These are phyloP conservation scores for Aspergillus sclerotioniger DNA, from an alignment of 495 filamentous ascomycete species.

Conservation along the genomic window DNA sequence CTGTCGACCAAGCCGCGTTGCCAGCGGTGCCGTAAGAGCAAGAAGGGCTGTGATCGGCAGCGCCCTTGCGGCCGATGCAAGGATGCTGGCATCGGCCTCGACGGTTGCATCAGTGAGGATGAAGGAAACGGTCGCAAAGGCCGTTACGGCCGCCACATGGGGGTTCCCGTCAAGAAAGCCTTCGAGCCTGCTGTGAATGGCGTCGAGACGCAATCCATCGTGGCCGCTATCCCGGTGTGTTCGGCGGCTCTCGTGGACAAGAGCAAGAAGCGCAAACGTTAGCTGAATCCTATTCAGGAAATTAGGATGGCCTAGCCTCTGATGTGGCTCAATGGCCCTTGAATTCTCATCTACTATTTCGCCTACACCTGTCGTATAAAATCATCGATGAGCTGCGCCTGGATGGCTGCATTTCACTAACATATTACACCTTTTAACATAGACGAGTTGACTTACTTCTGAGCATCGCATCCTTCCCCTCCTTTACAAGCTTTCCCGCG, in stretches of 20 bases:
- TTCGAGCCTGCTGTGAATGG: conserved; percentile 34
- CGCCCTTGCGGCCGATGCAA: conserved; percentile 92
- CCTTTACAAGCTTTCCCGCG: conserved; percentile 4
- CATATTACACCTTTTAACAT: conserved; percentile 13
- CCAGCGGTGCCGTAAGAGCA: conserved; percentile 97
- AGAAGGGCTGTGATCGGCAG: conserved; percentile 97
- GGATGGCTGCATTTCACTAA: conserved; percentile 7
- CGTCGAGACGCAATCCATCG: conserved; percentile 31
- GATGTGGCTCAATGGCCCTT: neutral
- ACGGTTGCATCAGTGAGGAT: conserved; percentile 94
- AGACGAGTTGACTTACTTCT: conserved; percentile 15
- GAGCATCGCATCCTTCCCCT: conserved; percentile 5
- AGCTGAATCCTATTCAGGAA: conserved; percentile 17
- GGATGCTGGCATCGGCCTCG: conserved; percentile 88
- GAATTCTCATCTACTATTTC: conserved; percentile 2
- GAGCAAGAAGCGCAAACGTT: conserved; percentile 73
- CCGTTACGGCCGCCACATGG: conserved; percentile 95
- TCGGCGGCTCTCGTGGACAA: conserved; percentile 47
- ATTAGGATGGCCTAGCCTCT: neutral
- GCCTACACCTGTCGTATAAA: neutral
- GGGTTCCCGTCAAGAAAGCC: conserved; percentile 78
- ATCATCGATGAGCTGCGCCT: conserved; percentile 5
- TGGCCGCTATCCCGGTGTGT: conserved; percentile 31
- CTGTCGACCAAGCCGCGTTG: conserved; percentile 93
- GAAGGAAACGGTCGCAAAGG: conserved; percentile 95